phyloP scores from a whole-genome alignment of 2,329 filamentous ascomycete species.

The Penicillium aurantiogriseum region DNA sequence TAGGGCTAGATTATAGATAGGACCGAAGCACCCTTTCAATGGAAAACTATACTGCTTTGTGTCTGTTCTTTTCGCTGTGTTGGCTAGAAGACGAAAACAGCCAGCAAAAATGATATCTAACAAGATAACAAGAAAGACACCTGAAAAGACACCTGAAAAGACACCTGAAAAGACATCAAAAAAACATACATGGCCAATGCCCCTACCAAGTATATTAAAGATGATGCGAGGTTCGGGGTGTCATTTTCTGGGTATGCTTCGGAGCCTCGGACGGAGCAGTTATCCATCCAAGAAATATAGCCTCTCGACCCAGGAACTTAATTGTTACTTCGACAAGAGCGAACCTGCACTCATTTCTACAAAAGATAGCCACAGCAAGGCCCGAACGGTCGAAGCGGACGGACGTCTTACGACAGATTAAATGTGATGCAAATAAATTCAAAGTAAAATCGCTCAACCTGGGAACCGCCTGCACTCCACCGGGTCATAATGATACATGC shows the following conservation, averaged over 20 bases:
- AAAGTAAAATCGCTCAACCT: conserved; percentile 19
- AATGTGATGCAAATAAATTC: conserved; percentile 13
- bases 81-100: neutral
- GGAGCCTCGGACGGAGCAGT: neutral
- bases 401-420: neutral
- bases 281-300: neutral
- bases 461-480: conserved; percentile 17
- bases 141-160: neutral
- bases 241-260: neutral
- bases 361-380: neutral
- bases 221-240: neutral
- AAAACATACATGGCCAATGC: neutral
- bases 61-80: neutral
- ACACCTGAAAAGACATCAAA: neutral
- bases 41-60: neutral
- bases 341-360: neutral
- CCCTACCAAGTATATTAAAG: neutral
- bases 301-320: neutral
- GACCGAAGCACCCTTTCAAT: neutral
- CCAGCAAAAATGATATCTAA: neutral
- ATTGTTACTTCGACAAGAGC: neutral
- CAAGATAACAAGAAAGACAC: neutral
- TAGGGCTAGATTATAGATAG: neutral
- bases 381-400: too few relatives aligned
- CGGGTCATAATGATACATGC: conserved; percentile 22